Conservation (phyloP, 352 stramenopile genomes). For the Pythium brachiatum region DNA sequence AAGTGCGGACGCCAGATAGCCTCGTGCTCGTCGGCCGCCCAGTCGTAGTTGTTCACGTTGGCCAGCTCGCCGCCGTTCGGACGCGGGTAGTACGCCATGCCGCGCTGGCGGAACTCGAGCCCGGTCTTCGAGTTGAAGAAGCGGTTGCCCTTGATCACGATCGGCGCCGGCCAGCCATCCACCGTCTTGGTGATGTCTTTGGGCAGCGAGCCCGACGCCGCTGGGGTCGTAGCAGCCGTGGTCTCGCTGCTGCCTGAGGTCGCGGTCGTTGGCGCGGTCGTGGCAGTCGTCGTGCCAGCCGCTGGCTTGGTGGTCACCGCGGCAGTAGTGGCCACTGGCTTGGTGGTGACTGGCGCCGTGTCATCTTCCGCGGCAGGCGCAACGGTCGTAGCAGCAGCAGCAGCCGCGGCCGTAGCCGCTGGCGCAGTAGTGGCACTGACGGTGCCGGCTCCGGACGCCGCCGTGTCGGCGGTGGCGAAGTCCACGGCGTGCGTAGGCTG, state of each 20-base stretch:
- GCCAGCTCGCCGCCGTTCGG: conserved; percentile 52
- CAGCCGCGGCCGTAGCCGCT: neutral
- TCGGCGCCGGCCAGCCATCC: conserved; percentile 31
- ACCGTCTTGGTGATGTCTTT: conserved; percentile 16
- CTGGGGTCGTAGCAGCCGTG: neutral
- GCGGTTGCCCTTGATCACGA: conserved; percentile 73
- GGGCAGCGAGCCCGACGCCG: conserved; percentile 13
- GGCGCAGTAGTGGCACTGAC: neutral
- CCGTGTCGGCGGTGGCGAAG: conserved; percentile 12
- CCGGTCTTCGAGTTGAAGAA: conserved; percentile 58
- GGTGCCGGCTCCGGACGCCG: conserved; percentile 2
- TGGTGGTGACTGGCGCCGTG: neutral
- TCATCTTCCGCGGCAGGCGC: neutral
- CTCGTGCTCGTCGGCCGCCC: conserved; percentile 54
- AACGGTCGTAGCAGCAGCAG: neutral
- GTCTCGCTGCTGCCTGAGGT: neutral
- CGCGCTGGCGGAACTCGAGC: conserved; percentile 61
- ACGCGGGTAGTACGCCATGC: conserved; percentile 71
- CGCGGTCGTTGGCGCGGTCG: neutral
- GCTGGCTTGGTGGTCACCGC: neutral
- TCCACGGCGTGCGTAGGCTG: conserved; percentile 15
- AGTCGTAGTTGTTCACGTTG: conserved; percentile 53
- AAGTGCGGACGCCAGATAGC: conserved; percentile 53
- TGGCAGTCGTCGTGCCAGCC: neutral
- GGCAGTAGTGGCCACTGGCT: neutral